These are phyloP conservation scores for Penicillium daleae DNA, from an alignment of 495 filamentous ascomycete species.

Conservation along the genomic window DNA sequence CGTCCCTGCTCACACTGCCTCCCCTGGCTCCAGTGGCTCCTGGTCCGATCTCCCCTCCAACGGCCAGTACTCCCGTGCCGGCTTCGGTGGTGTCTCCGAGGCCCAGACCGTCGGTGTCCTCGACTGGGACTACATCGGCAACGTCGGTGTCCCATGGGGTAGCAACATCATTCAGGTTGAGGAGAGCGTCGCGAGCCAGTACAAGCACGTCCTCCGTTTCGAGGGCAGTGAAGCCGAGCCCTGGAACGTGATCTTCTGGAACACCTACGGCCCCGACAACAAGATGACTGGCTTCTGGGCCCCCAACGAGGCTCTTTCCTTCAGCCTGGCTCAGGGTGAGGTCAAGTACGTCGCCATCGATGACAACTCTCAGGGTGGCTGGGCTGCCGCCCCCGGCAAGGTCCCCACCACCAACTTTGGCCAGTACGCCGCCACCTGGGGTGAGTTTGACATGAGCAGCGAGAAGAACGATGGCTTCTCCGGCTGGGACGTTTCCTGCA, in stretches of 20 bases:
- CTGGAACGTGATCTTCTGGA: slow-evolving; percentile 56
- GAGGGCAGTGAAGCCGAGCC: slow-evolving; percentile 40
- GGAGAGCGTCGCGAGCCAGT: slow-evolving; percentile 38
- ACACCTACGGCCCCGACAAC: slow-evolving; percentile 50
- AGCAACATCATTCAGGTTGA: slow-evolving; percentile 55
- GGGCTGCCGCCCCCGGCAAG: slow-evolving; percentile 42
- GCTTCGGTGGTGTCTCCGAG: slow-evolving; percentile 35
- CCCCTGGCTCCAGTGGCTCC: slow-evolving; percentile 27
- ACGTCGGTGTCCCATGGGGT: slow-evolving; percentile 55
- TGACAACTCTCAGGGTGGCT: slow-evolving; percentile 47
- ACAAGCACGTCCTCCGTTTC: slow-evolving; percentile 53
- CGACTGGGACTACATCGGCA: slow-evolving; percentile 42
- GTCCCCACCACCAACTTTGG: slow-evolving; percentile 37
- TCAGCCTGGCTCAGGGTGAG: slow-evolving; percentile 45
- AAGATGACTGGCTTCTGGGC: slow-evolving; percentile 45
- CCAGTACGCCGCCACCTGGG: slow-evolving; percentile 52
- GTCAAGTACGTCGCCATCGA: slow-evolving; percentile 53
- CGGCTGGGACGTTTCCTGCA: slow-evolving; percentile 60
- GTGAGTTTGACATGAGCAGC: slow-evolving; percentile 59
- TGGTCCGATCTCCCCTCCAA: slow-evolving; percentile 33
- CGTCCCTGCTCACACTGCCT: slow-evolving; percentile 14
- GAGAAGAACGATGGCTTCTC: slow-evolving; percentile 50
- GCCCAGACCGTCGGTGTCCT: slow-evolving; percentile 29
- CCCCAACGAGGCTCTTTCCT: slow-evolving; percentile 42
- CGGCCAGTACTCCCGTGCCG: slow-evolving; percentile 29